A percentile compares a stretch with the other conserved stretches of the same genome.
These are phyloP conservation scores for Diaporthe eres DNA, from an alignment of 2,329 filamentous ascomycete genomes.

Conservation along the genomic window DNA sequence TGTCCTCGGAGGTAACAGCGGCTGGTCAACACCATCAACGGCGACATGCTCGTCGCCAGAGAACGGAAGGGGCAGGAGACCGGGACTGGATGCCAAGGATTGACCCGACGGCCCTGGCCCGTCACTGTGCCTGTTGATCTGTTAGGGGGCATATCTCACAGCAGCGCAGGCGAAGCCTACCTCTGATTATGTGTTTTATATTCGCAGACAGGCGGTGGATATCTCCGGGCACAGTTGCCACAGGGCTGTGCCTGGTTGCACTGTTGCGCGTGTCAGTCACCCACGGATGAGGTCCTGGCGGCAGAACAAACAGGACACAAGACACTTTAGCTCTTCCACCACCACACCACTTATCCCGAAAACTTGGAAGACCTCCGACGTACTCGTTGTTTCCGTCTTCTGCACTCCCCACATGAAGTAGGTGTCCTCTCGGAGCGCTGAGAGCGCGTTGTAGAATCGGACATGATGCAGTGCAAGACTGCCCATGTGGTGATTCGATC, in stretches of 20 bases:
- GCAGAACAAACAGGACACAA: background rate
- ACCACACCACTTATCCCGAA: no score
- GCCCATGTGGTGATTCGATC: background rate
- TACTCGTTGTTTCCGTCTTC: slow-evolving; percentile 67
- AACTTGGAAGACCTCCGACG: slow-evolving; percentile 23
- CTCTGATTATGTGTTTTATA: slow-evolving; percentile 53
- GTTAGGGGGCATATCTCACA: background rate
- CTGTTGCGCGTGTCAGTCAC: slow-evolving; percentile 49
- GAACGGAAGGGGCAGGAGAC: slow-evolving; percentile 41
- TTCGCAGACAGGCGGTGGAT: slow-evolving; percentile 65
- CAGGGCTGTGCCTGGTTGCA: slow-evolving; percentile 69
- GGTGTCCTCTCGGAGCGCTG: slow-evolving; percentile 53
- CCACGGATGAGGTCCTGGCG: background rate
- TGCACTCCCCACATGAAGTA: slow-evolving; percentile 66
- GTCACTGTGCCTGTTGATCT: slow-evolving; percentile 23
- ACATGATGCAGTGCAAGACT: slow-evolving; percentile 45
- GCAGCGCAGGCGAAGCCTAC: slow-evolving; percentile 42
- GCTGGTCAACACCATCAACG: slow-evolving; percentile 42
- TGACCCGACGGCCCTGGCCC: slow-evolving; percentile 1
- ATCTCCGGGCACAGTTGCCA: slow-evolving; percentile 66
- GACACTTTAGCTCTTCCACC: background rate
- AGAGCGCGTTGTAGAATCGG: slow-evolving; percentile 52
- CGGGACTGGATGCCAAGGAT: slow-evolving; percentile 1
- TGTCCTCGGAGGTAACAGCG: slow-evolving; percentile 39
- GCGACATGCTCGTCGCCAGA: slow-evolving; percentile 28